These are phyloP conservation scores for Kodamaea hsintzibuensis DNA, from an alignment of 805 yeast species.

Conservation along the genomic window DNA sequence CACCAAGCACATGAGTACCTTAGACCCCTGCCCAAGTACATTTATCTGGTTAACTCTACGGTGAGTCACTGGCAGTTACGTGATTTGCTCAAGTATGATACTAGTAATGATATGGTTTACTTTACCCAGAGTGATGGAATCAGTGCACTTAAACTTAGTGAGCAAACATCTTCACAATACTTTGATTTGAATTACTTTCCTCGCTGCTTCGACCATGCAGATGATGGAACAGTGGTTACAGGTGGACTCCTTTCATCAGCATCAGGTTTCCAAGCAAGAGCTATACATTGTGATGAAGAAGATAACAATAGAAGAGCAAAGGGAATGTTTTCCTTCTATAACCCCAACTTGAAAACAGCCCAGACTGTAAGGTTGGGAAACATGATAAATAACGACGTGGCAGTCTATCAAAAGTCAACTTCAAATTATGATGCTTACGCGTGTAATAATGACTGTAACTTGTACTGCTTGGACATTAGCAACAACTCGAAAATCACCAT, in stretches of 20 bases:
- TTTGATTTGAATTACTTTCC: slow-evolving; percentile 65
- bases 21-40: slow-evolving; percentile 37
- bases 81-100: slow-evolving; percentile 61
- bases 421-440: slow-evolving; percentile 57
- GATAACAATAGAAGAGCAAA: slow-evolving; percentile 37
- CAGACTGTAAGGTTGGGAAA: slow-evolving; percentile 68
- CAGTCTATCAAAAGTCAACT: slow-evolving; percentile 42
- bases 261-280: slow-evolving; percentile 11
- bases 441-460: slow-evolving; percentile 79
- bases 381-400: slow-evolving; percentile 79
- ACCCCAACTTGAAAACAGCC: slow-evolving; percentile 47
- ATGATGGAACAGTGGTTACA: slow-evolving; percentile 47
- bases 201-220: slow-evolving; percentile 61
- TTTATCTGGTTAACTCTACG: slow-evolving; percentile 31
- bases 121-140: slow-evolving; percentile 62
- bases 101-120: slow-evolving; percentile 45
- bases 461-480: slow-evolving; percentile 63
- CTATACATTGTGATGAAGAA: neutral
- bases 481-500: slow-evolving; percentile 45
- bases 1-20: slow-evolving; percentile 40
- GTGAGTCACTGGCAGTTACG: slow-evolving; percentile 78
- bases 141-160: slow-evolving; percentile 14
- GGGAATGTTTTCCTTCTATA: slow-evolving; percentile 64
- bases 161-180: slow-evolving; percentile 22
- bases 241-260: slow-evolving; percentile 52